These are phyloP conservation scores for Rhodamnia rubescens DNA, from an alignment of 345 rosid genomes.

Conservation along the genomic window DNA sequence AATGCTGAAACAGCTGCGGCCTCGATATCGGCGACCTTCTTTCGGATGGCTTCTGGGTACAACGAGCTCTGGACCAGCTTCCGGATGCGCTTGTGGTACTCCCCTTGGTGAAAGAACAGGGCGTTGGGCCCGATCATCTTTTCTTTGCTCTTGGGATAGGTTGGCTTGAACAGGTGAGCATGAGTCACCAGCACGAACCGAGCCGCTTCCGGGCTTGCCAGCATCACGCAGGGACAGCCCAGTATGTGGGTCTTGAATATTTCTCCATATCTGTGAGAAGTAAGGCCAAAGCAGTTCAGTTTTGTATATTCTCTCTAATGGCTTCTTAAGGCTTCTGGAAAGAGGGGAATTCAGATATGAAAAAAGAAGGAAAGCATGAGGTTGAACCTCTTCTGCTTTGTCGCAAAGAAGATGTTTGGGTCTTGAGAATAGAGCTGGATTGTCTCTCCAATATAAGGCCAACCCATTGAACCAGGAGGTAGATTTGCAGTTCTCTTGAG, in stretches of 20 bases:
- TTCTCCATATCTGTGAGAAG: slow-evolving; percentile 53
- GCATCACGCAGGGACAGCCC: slow-evolving; percentile 83
- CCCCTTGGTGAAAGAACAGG: slow-evolving; percentile 73
- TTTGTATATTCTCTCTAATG: not conserved
- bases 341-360: not conserved
- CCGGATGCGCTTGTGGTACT: slow-evolving; percentile 53
- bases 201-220: slow-evolving; percentile 73
- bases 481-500: slow-evolving; percentile 18
- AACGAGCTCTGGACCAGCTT: slow-evolving; percentile 59
- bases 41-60: slow-evolving; percentile 42
- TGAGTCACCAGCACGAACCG: slow-evolving; percentile 69
- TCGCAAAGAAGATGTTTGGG: slow-evolving; percentile 58
- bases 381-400: slow-evolving; percentile 47
- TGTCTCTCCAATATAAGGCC: slow-evolving; percentile 82
- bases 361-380: not conserved
- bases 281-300: not conserved
- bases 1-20: slow-evolving; percentile 36
- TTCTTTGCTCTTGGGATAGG: slow-evolving; percentile 85
- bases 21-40: slow-evolving; percentile 46
- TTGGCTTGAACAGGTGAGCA: slow-evolving; percentile 77
- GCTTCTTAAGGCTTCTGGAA: not conserved
- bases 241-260: slow-evolving; percentile 72
- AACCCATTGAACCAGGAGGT: slow-evolving; percentile 89
- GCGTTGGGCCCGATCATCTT: slow-evolving; percentile 70
- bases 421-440: slow-evolving; percentile 70